phyloP scores from a whole-genome alignment of 305 asterid genomes.

The Fraxinus albicans region DNA sequence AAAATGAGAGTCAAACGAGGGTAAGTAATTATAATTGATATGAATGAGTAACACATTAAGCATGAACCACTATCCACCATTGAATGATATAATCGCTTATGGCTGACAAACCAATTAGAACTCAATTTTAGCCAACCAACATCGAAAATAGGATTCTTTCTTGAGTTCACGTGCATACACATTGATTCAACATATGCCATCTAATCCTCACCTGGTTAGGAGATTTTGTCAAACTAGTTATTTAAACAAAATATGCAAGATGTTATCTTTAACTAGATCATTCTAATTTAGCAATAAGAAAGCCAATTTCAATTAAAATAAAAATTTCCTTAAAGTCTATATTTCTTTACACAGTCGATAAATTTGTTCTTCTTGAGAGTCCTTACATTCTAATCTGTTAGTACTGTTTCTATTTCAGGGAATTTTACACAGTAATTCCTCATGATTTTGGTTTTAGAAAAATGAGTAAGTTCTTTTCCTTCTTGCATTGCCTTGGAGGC shows the following conservation, averaged over 20 bases:
- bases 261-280: not conserved
- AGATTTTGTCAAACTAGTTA: not conserved
- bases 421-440: slow-evolving; percentile 88
- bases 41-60: not conserved
- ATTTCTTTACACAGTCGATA: not conserved
- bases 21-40: not conserved
- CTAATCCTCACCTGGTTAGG: not conserved
- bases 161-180: not conserved
- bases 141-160: not conserved
- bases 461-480: slow-evolving; percentile 61
- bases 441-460: slow-evolving; percentile 88
- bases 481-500: slow-evolving; percentile 20
- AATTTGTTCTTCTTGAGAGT: not conserved
- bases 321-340: not conserved
- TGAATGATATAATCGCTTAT: not conserved
- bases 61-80: not conserved
- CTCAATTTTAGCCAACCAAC: not conserved
- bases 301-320: not conserved
- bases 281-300: not conserved
- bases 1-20: not conserved
- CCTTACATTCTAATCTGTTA: slow-evolving; percentile 8
- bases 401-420: slow-evolving; percentile 53
- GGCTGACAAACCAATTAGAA: not conserved
- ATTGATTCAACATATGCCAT: not conserved
- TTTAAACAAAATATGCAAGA: no score